Evolutionary conservation across 768 basidiomycete genomes (phyloP).

Genomic region (Kondoa malvinella): DNA sequence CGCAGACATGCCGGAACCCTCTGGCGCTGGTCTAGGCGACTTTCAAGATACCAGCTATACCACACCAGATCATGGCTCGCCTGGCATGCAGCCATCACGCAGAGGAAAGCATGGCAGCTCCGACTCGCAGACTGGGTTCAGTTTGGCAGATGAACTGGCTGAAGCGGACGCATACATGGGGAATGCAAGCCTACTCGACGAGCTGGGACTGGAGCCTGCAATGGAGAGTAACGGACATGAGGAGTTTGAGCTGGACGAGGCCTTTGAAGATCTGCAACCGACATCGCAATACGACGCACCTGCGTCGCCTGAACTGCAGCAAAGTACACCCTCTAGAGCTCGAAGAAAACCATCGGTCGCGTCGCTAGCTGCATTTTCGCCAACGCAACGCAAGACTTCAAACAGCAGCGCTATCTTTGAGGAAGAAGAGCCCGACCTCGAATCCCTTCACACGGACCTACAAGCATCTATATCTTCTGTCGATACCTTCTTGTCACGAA

Average conservation of each 20-base stretch:
- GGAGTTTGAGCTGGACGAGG: background rate
- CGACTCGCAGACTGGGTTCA: background rate
- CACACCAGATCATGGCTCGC: background rate
- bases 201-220: background rate
- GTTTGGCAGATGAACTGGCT: background rate
- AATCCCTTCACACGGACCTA: background rate
- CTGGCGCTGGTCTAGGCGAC: background rate
- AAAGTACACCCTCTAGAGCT: background rate
- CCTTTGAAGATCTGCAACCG: no score
- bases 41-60: background rate
- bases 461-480: background rate
- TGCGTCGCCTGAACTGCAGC: no score
- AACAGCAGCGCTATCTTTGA: background rate
- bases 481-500: background rate
- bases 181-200: background rate
- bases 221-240: background rate
- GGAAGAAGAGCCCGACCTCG: background rate
- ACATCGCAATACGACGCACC: background rate
- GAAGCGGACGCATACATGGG: background rate
- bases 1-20: background rate
- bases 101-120: background rate
- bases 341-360: background rate
- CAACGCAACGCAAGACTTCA: background rate
- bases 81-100: background rate
- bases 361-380: background rate